A percentile compares a stretch with the other conserved stretches of the same genome.
Evolutionary conservation across 805 yeast genomes (phyloP).

Genomic region (Cephaloascus albidus): DNA sequence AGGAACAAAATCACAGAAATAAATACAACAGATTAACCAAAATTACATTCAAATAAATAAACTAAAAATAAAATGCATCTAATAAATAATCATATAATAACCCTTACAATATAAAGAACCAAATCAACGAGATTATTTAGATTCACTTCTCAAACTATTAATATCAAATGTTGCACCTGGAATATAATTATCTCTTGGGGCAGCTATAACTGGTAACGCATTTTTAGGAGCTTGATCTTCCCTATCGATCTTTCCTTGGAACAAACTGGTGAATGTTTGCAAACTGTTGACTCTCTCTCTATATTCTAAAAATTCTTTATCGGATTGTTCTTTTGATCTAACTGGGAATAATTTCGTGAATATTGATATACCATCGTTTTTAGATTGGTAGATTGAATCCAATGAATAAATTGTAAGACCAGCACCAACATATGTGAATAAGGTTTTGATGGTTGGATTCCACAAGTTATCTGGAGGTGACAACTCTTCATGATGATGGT

Average conservation of each 20-base stretch:
- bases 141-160: no score
- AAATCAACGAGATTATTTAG: no score
- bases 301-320: not conserved
- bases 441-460: not conserved
- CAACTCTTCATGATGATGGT: not conserved
- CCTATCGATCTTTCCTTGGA: no score
- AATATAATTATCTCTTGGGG: no score
- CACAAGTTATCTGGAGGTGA: not conserved
- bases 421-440: not conserved
- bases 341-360: not conserved
- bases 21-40: no score
- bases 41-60: no score
- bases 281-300: not conserved
- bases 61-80: not conserved
- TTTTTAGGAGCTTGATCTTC: no score
- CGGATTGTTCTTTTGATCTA: not conserved
- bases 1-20: no score
- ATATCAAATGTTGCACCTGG: no score
- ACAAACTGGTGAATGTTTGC: not conserved
- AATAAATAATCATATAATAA: not conserved
- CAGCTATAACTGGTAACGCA: no score
- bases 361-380: not conserved
- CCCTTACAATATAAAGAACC: no score
- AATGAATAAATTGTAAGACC: not conserved
- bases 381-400: not conserved